Evolutionary conservation across 768 basidiomycete species (phyloP), one percentile per base, ranked within the genome.

Genomic region (Suillus subluteus): DNA sequence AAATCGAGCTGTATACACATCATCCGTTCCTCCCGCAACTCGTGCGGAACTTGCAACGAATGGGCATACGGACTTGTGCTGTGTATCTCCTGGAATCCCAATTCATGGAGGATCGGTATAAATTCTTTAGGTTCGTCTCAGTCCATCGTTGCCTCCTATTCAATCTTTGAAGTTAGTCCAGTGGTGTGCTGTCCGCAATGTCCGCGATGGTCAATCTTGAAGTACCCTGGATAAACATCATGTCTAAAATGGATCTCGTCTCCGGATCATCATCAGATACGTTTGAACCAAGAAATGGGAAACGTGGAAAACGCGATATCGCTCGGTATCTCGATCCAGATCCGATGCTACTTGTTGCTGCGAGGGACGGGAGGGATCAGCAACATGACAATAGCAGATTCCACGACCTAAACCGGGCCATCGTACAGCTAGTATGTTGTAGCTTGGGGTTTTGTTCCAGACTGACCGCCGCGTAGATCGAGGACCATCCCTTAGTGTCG

Each of bases 241-340:
- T 99, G 93, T 97, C 95, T 54, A 99, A 99, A 79, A 99, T 99
- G 98, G 98, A 99, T 78, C 86, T 99, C 55, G 92, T 99, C 56
- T 94, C 87, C 1, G 41, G 68, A 2, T 11, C 71, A 6, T 74
- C 77, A 9, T 78, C 78, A 9, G 59, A 67, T 18, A 79, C 84
- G 12, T 82, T 85, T 67, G 85, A 86, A 32, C 83, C 85, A 21
- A 81, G 93, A 66, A 95, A 94, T 74, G 94, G 92, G 18, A 78
- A 88, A 64, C 86, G 93, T 46, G 82, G 82, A 61, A 84, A 84
- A 74, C 88, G 88, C 75, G 92, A 99, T 73, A 91, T 98, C 61
- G 91, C 95, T 38, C 87, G 95, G 90, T 99, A 96, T 80, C 85
- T 99, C 41, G 96, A 99, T 73, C 95, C 97, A 65, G 98, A 99